Evolutionary conservation across 371 early-diverging fungal species (phyloP).

Genomic region (Lichtheimia ornata): DNA sequence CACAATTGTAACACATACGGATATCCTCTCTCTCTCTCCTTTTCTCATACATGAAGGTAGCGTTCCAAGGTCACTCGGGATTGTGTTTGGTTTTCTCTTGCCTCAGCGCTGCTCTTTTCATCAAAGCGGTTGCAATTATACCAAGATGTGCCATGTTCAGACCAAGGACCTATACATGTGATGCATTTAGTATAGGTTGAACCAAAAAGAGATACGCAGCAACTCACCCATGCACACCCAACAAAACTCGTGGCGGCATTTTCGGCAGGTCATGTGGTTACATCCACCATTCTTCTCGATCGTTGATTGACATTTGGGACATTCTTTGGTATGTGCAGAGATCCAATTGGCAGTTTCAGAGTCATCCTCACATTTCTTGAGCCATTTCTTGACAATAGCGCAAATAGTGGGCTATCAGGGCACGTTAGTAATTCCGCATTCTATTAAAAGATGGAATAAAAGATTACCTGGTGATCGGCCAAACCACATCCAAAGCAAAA

Average conservation of each 20-base stretch:
- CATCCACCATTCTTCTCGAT: slow-evolving; percentile 98
- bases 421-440: neutral
- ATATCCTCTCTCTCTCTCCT: no score
- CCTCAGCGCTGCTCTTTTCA: slow-evolving; percentile 79
- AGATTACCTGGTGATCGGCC: slow-evolving; percentile 75
- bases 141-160: slow-evolving; percentile 91
- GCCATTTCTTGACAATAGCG: slow-evolving; percentile 81
- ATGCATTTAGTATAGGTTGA: neutral
- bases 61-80: slow-evolving; percentile 90
- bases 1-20: no score
- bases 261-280: slow-evolving; percentile 93
- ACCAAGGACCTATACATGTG: slow-evolving; percentile 80
- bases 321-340: slow-evolving; percentile 95
- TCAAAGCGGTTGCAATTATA: slow-evolving; percentile 92
- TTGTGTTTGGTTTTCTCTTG: slow-evolving; percentile 81
- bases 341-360: slow-evolving; percentile 98
- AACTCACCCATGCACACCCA: slow-evolving; percentile 77
- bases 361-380: slow-evolving; percentile 96
- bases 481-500: slow-evolving; percentile 96
- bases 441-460: neutral
- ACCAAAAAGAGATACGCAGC: slow-evolving; percentile 29
- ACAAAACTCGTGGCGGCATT: slow-evolving; percentile 87
- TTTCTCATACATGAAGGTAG: slow-evolving; percentile 81
- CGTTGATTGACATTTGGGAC: slow-evolving; percentile 88
- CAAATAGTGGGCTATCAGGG: slow-evolving; percentile 78